Base-by-base conservation (phyloP, 805 yeast genomes). In the Pichia membranifaciens region DNA sequence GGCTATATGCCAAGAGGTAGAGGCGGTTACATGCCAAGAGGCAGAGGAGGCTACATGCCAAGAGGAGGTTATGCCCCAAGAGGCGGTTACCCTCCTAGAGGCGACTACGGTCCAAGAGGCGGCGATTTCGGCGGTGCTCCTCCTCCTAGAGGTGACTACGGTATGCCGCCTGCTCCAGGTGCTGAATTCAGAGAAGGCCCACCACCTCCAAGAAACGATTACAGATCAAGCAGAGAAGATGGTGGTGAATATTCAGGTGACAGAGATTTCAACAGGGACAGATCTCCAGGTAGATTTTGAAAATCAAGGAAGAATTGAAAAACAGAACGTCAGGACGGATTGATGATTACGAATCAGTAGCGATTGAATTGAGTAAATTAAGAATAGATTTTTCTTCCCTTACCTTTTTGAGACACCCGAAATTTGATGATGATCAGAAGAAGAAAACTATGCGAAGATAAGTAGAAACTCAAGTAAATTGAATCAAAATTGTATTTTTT, bases 231-330 rank as follows among this genome's bases (percentile, higher is more conserved):
- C 57, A 58, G 64, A 47, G 62, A 59, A 38, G 58, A 47, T 43
- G 56, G 50, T 16, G 49, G 49, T 41, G 52, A 48, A 34, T 52
- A 52, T 39, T 51, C 47, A 41, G 59, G 60, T 60, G 71, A 80
- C 49, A 71, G 75, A 57, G 81, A 74, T 43, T 72, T 73, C 64
- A 78, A 75, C 56, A 75, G 85, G 64, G 85, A 81, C 65, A 82
- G 88, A 77, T 82, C 89, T 51, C 88, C 89, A 68, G 75, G 84
- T 54, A 81, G 87, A 71, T 82, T 33, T 33, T 33, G 13, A 33
- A 12, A 33, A 12, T n/a, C n/a, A 33, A 33, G 22, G 39, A 13
- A 17, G 22, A 20, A 37, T 35, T 13, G 21, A 9, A 18, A 18
- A 37, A 15, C 6, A 7, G 12, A 25, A 10, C 7, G 10, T 25